Evolutionary conservation across 192 early-diverging fungal species (phyloP).

Genomic region (Backusella mclennaniae): DNA sequence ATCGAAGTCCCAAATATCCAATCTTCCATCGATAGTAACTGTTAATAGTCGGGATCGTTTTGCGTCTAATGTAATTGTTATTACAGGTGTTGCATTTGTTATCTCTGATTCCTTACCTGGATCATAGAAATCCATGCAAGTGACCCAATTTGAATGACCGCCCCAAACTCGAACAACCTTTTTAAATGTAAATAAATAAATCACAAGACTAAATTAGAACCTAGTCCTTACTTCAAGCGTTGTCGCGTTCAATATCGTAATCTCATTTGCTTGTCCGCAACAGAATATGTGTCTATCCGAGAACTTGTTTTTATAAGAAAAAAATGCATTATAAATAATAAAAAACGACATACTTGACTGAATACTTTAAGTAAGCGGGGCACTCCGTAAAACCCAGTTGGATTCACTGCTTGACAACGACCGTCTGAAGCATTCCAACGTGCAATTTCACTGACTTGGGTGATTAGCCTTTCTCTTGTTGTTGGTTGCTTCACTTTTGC

Average conservation of each 20-base stretch:
- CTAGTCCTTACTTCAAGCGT: slow-evolving; percentile 40
- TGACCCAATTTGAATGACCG: slow-evolving; percentile 55
- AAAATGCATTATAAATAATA: not conserved
- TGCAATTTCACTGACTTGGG: slow-evolving; percentile 38
- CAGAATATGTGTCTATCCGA: slow-evolving; percentile 50
- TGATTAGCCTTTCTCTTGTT: not conserved
- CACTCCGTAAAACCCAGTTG: slow-evolving; percentile 44
- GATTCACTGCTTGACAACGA: slow-evolving; percentile 45
- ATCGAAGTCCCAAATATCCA: slow-evolving; percentile 56
- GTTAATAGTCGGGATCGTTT: slow-evolving; percentile 42
- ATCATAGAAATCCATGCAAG: slow-evolving; percentile 47
- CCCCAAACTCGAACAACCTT: slow-evolving; percentile 58
- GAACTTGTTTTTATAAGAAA: slow-evolving; percentile 8
- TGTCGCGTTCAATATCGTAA: slow-evolving; percentile 48
- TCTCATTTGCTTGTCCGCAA: slow-evolving; percentile 50
- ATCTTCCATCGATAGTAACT: slow-evolving; percentile 41
- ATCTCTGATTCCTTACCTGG: slow-evolving; percentile 34
- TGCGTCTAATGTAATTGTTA: slow-evolving; percentile 27
- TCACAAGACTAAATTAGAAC: not conserved
- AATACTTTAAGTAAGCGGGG: slow-evolving; percentile 47
- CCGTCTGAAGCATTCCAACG: slow-evolving; percentile 54
- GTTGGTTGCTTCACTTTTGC: not conserved
- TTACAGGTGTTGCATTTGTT: too few species aligned
- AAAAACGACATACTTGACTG: slow-evolving; percentile 12
- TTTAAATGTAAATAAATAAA: not conserved